Conservation (phyloP, 108 stramenopile genomes). For the Nannochloropsis granulata region DNA sequence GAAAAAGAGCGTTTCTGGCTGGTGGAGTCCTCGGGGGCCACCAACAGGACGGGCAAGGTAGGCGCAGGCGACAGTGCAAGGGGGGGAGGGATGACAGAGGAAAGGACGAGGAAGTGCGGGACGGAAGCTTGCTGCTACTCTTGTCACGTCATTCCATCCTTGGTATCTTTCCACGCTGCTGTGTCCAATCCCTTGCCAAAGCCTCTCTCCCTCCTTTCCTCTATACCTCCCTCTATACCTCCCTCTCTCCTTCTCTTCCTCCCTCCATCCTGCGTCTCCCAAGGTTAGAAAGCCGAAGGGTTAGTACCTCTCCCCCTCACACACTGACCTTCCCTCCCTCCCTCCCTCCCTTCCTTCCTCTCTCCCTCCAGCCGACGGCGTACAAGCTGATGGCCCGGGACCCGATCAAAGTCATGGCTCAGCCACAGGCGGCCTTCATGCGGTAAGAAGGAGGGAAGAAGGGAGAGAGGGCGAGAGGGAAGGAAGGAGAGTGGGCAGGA, state of each 20-base stretch:
- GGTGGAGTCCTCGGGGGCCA: neutral
- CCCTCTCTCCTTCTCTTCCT: too few species aligned
- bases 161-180: too few species aligned
- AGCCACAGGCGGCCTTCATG: neutral
- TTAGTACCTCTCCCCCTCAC: too few species aligned
- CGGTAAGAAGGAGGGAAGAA: neutral
- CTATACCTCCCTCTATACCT: too few species aligned
- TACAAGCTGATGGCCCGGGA: neutral
- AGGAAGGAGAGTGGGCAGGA: neutral
- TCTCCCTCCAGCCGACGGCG: neutral
- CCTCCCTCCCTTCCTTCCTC: neutral
- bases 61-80: too few species aligned
- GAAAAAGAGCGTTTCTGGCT: neutral
- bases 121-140: neutral
- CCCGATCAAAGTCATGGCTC: neutral
- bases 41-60: neutral
- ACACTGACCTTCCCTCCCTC: neutral
- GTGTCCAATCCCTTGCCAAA: neutral
- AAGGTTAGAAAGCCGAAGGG: too few species aligned
- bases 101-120: neutral
- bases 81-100: neutral
- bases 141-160: neutral
- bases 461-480: too few species aligned
- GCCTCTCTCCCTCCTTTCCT: neutral
- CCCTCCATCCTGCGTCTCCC: too few species aligned